Evolutionary conservation across 768 basidiomycete species (phyloP), one percentile per base, ranked within the genome.

Genomic region (Pilatotrama ljubarskyi): DNA sequence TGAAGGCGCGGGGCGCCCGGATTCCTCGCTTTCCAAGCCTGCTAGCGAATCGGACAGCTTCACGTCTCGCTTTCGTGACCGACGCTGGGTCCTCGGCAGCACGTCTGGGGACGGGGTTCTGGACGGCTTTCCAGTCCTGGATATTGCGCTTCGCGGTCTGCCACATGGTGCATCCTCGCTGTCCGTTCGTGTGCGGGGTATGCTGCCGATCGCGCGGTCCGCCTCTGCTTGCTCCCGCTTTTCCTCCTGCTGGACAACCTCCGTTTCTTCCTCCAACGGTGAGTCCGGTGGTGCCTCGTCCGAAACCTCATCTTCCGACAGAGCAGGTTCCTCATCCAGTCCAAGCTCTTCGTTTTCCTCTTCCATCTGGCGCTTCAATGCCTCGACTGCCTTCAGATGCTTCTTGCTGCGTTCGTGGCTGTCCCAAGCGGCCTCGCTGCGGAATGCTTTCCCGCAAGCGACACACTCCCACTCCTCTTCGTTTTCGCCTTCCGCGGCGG

Each of bases 401-500:
- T 94, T 97, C 75, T 90, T 90, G 72, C 95, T 97, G 64, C 95
- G 80, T 72, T 98, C 97, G 64, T 98, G 97, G 71, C 94, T 98
- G 66, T 87, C 80, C 95, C 95, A 99, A 5, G 94, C 92, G 0
- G 93, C 91, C 66, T 98, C 95, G 64, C 88, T 94, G 68, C 88
- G 78, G 70, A 98, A 98, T 0, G 82, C 80, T 77, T 97, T 98
- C 26, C 83, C 80, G 68, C 97, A 99, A 8, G 87, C 95, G n/a
- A 98, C 88, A 68, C 97, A 99, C 71, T 96, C 95, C 87, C 90
- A 94, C 69, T 91, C 90, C 66, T 93, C 90, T 5, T 82, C 74
- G 58, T 87, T 83, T 26, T 84, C 84, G 22, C 84, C 86, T 69
- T 88, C 90, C 2, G 82, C 89, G 8, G 80, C 80, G 3, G 85